Percentiles rank a stretch among this genome's conserved stretches.
Evolutionary conservation across 2,329 filamentous ascomycete species (phyloP).

Genomic region (Colletotrichum chlorophyti): DNA sequence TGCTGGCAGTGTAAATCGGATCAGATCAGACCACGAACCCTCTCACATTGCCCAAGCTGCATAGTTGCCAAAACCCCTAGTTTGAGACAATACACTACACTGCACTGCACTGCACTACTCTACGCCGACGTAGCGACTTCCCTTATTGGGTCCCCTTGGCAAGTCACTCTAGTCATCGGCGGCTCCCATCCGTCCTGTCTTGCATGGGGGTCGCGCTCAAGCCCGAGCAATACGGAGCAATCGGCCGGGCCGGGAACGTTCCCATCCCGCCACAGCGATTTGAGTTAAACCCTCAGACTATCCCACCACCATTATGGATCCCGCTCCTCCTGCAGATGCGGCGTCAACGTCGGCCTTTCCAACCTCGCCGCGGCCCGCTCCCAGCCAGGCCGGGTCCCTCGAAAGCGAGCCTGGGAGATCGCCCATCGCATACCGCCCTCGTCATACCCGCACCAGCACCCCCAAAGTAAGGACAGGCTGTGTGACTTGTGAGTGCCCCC

Average conservation of each 20-base stretch:
- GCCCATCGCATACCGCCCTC: conserved; percentile 9
- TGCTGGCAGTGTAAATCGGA: no score
- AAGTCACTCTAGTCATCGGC: conserved; percentile 1
- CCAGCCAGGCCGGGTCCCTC: conserved; percentile 6
- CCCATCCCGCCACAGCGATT: conserved; percentile 5
- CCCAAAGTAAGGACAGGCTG: conserved; percentile 30
- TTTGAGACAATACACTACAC: no score
- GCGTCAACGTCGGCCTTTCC: conserved; percentile 5
- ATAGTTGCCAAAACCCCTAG: no score
- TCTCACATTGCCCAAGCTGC: no score
- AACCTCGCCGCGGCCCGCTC: background rate
- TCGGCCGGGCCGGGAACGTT: conserved; percentile 10
- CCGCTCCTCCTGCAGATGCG: conserved; percentile 15
- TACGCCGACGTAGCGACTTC: no score
- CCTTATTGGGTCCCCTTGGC: background rate
- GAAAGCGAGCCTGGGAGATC: background rate
- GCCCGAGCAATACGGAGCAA: background rate
- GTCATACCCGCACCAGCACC: conserved; percentile 28
- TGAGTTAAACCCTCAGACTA: conserved; percentile 11
- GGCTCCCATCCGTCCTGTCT: conserved; percentile 5
- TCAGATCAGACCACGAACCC: no score
- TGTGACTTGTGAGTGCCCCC: conserved; percentile 26
- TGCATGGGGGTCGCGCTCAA: conserved; percentile 1
- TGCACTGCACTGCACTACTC: no score
- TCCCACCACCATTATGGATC: conserved; percentile 17